Conservation (phyloP, 2,329 filamentous ascomycete genomes). For the Coniochaeta sp. region DNA sequence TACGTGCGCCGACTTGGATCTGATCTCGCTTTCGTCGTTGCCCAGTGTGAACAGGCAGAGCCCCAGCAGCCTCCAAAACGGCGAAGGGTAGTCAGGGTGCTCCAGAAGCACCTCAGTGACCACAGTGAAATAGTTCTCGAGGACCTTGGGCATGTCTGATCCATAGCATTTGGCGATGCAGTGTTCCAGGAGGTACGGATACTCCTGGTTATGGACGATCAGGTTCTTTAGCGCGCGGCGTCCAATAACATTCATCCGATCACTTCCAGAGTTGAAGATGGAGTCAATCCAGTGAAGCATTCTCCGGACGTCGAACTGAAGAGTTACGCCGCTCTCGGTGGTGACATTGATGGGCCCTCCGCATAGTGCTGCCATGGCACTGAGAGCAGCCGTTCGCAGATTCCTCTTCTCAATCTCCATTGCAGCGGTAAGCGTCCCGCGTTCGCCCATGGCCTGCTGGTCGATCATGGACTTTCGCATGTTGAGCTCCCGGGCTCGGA, state of each 20-base stretch:
- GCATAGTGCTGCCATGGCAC: slow-evolving; percentile 91
- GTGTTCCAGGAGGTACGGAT: slow-evolving; percentile 77
- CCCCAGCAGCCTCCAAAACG: slow-evolving; percentile 86
- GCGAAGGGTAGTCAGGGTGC: slow-evolving; percentile 71
- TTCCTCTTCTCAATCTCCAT: slow-evolving; percentile 98
- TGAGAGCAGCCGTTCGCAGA: slow-evolving; percentile 80
- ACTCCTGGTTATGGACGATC: slow-evolving; percentile 83
- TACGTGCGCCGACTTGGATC: slow-evolving; percentile 79
- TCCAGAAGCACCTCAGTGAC: slow-evolving; percentile 82
- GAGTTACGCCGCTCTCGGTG: slow-evolving; percentile 77
- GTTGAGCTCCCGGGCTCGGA: slow-evolving; percentile 73
- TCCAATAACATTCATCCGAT: slow-evolving; percentile 86
- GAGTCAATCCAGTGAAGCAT: slow-evolving; percentile 95
- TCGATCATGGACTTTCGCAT: slow-evolving; percentile 83
- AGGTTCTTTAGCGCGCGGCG: slow-evolving; percentile 82
- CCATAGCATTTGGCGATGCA: slow-evolving; percentile 89
- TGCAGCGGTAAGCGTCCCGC: slow-evolving; percentile 73
- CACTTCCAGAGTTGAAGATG: slow-evolving; percentile 87
- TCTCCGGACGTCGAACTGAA: slow-evolving; percentile 86
- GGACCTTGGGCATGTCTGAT: slow-evolving; percentile 70
- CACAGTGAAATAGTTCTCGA: slow-evolving; percentile 94
- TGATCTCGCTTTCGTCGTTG: slow-evolving; percentile 81
- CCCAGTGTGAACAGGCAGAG: slow-evolving; percentile 88
- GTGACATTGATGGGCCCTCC: slow-evolving; percentile 78
- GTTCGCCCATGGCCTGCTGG: slow-evolving; percentile 68